phyloP scores from a whole-genome alignment of 176 grass and related monocot species.

The Tillandsia fasciculata region DNA sequence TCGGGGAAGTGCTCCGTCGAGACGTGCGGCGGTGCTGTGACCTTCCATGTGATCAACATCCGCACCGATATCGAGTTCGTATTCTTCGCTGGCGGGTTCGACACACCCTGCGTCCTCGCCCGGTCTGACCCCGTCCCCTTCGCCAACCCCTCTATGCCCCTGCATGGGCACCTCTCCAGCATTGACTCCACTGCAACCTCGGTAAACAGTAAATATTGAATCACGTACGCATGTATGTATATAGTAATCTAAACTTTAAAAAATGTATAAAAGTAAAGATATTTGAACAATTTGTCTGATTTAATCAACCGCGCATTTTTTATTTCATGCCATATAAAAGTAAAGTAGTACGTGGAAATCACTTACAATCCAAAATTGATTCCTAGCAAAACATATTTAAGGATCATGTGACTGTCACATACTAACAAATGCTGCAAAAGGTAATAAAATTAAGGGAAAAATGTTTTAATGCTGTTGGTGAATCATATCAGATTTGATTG shows the following conservation, averaged over 20 bases:
- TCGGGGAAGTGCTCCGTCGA: conserved; percentile 24
- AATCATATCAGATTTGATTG: background rate
- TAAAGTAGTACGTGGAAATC: no score
- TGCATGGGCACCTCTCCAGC: conserved; percentile 63
- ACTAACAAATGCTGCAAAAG: no score
- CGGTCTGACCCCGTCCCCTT: conserved; percentile 45
- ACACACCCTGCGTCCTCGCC: conserved; percentile 51
- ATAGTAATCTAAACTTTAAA: background rate
- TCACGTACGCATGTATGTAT: background rate
- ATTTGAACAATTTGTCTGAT: background rate
- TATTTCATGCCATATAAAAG: no score
- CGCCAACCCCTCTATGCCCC: conserved; percentile 55
- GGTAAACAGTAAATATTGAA: conserved; percentile 23
- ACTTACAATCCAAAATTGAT: no score
- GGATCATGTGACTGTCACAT: no score
- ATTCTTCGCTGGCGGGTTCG: conserved; percentile 66
- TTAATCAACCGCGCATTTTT: no score
- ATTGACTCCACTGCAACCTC: conserved; percentile 55
- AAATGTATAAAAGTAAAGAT: background rate
- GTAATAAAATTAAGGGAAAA: no score
- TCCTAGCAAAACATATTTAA: no score
- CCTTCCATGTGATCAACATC: conserved; percentile 80
- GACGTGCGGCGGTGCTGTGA: conserved; percentile 46
- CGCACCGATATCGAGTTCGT: conserved; percentile 78
- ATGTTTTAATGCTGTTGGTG: background rate